Evolutionary conservation across 495 filamentous ascomycete genomes (phyloP).

Genomic region (Penicillium desertorum): DNA sequence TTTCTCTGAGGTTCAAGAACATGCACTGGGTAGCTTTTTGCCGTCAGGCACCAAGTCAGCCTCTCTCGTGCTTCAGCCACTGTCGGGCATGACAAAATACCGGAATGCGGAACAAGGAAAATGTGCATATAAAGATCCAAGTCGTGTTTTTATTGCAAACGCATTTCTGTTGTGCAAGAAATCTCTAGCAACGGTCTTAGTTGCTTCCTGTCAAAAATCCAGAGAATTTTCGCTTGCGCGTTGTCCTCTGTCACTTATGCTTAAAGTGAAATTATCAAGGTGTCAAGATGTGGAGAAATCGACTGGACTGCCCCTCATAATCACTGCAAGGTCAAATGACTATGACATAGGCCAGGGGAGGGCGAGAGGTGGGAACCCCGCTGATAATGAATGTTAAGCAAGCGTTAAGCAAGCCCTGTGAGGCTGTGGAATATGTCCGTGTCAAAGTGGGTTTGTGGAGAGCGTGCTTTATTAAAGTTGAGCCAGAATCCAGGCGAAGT

Average conservation of each 20-base stretch:
- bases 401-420: background rate
- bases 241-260: background rate
- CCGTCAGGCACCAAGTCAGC: slow-evolving; percentile 6
- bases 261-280: background rate
- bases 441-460: background rate
- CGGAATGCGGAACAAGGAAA: slow-evolving; percentile 12
- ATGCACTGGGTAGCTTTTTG: background rate
- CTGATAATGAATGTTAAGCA: background rate
- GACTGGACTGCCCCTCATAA: background rate
- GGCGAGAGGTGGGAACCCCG: background rate
- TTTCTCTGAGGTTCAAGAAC: background rate
- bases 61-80: background rate
- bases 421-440: slow-evolving; percentile 5
- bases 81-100: slow-evolving; percentile 8
- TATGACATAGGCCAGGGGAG: background rate
- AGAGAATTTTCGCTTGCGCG: background rate
- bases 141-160: background rate
- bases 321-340: background rate
- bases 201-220: background rate
- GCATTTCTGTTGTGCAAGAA: slow-evolving; percentile 6
- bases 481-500: slow-evolving; percentile 4
- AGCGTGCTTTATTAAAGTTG: background rate
- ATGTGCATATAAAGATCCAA: slow-evolving; percentile 1
- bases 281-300: background rate
- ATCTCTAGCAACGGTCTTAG: background rate